Conservation (phyloP, 2,329 filamentous ascomycete genomes). For the Fusarium tanahbumbuense region DNA sequence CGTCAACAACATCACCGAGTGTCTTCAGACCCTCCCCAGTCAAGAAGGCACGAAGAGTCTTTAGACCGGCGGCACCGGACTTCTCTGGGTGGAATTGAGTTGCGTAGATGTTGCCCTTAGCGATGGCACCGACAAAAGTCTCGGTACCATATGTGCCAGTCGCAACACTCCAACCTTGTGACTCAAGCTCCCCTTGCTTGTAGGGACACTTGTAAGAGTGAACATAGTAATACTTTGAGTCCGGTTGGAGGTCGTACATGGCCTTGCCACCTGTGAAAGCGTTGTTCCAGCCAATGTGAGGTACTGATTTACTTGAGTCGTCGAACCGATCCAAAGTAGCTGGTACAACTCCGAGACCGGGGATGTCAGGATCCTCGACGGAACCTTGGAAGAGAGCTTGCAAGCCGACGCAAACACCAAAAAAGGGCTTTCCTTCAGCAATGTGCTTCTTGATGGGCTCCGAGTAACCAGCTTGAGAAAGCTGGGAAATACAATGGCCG, state of each 20-base stretch:
- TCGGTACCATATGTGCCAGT: slow-evolving; percentile 89
- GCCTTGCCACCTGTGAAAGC: slow-evolving; percentile 70
- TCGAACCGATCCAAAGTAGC: slow-evolving; percentile 80
- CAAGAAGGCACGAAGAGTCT: slow-evolving; percentile 87
- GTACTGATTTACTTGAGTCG: slow-evolving; percentile 85
- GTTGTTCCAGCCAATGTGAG: slow-evolving; percentile 98
- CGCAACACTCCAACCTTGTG: slow-evolving; percentile 90
- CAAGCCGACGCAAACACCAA: slow-evolving; percentile 95
- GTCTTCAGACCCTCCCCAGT: slow-evolving; percentile 72
- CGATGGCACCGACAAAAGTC: slow-evolving; percentile 91
- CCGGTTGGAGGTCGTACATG: slow-evolving; percentile 82
- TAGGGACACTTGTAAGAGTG: slow-evolving; percentile 93
- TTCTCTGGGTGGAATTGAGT: slow-evolving; percentile 99
- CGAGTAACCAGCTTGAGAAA: slow-evolving; percentile 83
- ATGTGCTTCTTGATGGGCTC: slow-evolving; percentile 87
- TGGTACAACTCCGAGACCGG: slow-evolving; percentile 81
- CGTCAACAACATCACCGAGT: slow-evolving; percentile 52
- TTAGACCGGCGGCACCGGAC: slow-evolving; percentile 87
- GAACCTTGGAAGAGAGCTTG: slow-evolving; percentile 92
- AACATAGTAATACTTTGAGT: slow-evolving; percentile 98
- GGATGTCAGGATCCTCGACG: slow-evolving; percentile 76
- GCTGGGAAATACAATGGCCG: slow-evolving; percentile 90
- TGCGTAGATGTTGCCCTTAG: slow-evolving; percentile 84
- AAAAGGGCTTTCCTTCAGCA: slow-evolving; percentile 91
- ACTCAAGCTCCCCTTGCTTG: slow-evolving; percentile 76